Evolutionary conservation across 2,329 filamentous ascomycete species (phyloP), one percentile per base, ranked within the genome.

Genomic region (Penicillium oxalicum): DNA sequence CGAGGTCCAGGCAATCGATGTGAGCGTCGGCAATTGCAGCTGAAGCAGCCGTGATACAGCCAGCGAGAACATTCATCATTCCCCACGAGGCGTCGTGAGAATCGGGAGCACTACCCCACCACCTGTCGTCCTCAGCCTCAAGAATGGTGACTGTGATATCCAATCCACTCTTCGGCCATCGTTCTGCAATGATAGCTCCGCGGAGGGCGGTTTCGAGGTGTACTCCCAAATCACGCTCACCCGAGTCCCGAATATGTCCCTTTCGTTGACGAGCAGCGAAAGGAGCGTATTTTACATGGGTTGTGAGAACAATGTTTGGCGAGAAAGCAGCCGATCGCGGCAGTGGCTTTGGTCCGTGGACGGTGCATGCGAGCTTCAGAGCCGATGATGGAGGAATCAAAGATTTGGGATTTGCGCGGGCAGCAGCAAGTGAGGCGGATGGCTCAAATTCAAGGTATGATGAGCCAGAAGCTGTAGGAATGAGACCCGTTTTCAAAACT

Each of bases 121-220:
- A 83, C 33, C 76, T 74, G 60, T 91, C 86, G 65, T 96, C 88
- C 63, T 97, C 93, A 3, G 89, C 91, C 71, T 98, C 93, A 13
- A 98, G 76, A 42, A 98, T 83, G 0, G 90, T 96, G 42, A 98
- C 83, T 13, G 95, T 85, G 36, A 98, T 84, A 66, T 98, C 93
- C n/a, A 95, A 84, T 39, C 89, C 91, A 67, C 89, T 95, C 76
- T 98, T 98, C n/a, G 93, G 93, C 88, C 91, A 98, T 49, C 91
- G 79, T 66, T 96, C 91, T 11, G 89, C 90, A 63, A 97, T 91
- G 44, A 97, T 83, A 6, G 89, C 87, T 1, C 91, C 91, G 32
- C 90, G 81, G 44, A 98, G 76, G 26, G 93, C 91, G 12, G 89
- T 91, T 69, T 97, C 91, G 3, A 98, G 75, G 66, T 97, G 91